Evolutionary conservation across 192 early-diverging fungal genomes (phyloP).

Genomic region (Gigaspora rosea): DNA sequence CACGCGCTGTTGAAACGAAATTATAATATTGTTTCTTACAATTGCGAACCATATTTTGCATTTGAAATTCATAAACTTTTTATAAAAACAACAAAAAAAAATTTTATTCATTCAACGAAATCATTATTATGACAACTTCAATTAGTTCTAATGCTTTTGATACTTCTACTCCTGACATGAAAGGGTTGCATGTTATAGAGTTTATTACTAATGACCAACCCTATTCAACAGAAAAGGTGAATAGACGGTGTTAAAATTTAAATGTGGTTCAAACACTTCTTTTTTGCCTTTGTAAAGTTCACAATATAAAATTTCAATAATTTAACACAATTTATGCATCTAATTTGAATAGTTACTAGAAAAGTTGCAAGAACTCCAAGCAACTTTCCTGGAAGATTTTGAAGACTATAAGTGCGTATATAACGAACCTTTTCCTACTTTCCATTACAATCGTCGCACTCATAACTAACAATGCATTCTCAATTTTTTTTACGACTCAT

Average conservation of each 20-base stretch:
- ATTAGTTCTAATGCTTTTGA: too few relatives aligned
- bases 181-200: conserved; percentile 20
- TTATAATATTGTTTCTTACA: too few relatives aligned
- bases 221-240: conserved; percentile 8
- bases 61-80: too few relatives aligned
- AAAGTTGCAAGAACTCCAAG: conserved; percentile 13
- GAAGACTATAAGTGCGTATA: neutral
- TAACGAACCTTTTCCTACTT: neutral
- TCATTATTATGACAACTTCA: too few relatives aligned
- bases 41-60: too few relatives aligned
- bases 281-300: neutral
- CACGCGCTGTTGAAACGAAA: too few relatives aligned
- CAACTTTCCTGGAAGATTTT: conserved; percentile 2
- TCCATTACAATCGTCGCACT: too few relatives aligned
- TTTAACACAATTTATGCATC: neutral
- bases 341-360: neutral
- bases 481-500: neutral
- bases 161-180: neutral
- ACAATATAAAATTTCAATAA: too few relatives aligned
- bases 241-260: neutral
- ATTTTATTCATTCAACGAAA: too few relatives aligned
- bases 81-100: too few relatives aligned
- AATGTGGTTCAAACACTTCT: neutral
- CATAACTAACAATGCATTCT: neutral
- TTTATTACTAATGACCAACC: conserved; percentile 22